These are phyloP conservation scores for Clausena lansium DNA, from an alignment of 345 rosid species.

Conservation along the genomic window DNA sequence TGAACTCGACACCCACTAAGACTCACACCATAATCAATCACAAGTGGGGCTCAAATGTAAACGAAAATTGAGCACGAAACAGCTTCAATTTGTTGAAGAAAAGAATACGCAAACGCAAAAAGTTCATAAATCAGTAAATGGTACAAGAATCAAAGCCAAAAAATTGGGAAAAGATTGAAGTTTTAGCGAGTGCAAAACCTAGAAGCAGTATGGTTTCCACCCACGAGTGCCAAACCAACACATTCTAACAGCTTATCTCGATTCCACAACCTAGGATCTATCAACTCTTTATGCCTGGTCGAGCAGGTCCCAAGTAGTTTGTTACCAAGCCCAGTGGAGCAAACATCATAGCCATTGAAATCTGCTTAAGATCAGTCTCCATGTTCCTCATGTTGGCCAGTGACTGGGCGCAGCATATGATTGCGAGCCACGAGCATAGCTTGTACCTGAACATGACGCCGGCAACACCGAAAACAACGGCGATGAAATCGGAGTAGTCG, in stretches of 20 bases:
- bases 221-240: neutral
- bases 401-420: constrained; percentile 93
- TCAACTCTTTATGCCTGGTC: constrained; percentile 56
- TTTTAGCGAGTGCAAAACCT: no score
- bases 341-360: constrained; percentile 99
- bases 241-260: constrained; percentile 3
- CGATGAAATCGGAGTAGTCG: constrained; percentile 93
- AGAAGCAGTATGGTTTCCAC: no score
- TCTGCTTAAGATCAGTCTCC: constrained; percentile 92
- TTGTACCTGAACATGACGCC: constrained; percentile 99
- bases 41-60: no score
- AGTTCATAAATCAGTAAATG: no score
- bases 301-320: constrained; percentile 82
- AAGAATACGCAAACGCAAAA: no score
- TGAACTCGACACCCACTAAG: no score
- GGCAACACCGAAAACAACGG: constrained; percentile 78
- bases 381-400: constrained; percentile 81
- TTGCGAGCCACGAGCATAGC: constrained; percentile 94
- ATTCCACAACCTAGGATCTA: neutral
- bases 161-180: no score
- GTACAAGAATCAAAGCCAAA: no score
- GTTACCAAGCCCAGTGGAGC: constrained; percentile 98
- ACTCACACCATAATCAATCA: no score
- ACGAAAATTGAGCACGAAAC: no score
- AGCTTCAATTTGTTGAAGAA: no score